Conservation (phyloP, 139 green algal species). For the Diplosphaera chodatii region DNA sequence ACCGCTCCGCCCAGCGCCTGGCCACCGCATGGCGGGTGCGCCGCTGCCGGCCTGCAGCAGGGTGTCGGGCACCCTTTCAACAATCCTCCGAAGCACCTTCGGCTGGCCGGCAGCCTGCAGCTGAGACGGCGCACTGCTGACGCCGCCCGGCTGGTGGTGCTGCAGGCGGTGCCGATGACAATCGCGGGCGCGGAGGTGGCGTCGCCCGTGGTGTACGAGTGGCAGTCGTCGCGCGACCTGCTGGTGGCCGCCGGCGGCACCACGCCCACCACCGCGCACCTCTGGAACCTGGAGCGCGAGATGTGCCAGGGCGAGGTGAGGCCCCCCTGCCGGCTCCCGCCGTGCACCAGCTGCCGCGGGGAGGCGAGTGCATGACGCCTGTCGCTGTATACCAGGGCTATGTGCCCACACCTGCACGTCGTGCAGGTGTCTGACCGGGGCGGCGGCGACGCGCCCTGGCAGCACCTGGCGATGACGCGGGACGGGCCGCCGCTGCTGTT, state of each 20-base stretch:
- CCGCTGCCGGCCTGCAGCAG: constrained; percentile 29
- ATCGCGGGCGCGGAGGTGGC: constrained; percentile 1
- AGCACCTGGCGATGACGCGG: constrained; percentile 2
- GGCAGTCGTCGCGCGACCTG: constrained; percentile 3
- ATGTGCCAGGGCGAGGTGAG: constrained; percentile 39
- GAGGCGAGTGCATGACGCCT: no score
- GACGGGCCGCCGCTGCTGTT: constrained; percentile 18
- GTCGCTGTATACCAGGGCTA: no score
- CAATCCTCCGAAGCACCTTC: no score
- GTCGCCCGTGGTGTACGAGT: constrained; percentile 20
- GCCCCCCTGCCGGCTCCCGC: no score
- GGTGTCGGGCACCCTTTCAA: no score
- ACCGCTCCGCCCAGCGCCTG: constrained; percentile 40
- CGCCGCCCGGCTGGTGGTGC: no score
- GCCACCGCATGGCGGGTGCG: constrained; percentile 67
- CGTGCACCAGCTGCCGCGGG: no score
- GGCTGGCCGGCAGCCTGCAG: no score
- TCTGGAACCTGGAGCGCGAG: constrained; percentile 56
- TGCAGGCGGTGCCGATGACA: constrained; percentile 5
- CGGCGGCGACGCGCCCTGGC: constrained; percentile 13
- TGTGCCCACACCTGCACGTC: neutral
- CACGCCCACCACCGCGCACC: constrained; percentile 16
- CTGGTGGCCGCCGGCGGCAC: constrained; percentile 36
- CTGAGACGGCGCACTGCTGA: no score
- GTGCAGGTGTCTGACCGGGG: neutral